phyloP scores from a whole-genome alignment of 768 basidiomycete species.

The Lactifluus echinatus region DNA sequence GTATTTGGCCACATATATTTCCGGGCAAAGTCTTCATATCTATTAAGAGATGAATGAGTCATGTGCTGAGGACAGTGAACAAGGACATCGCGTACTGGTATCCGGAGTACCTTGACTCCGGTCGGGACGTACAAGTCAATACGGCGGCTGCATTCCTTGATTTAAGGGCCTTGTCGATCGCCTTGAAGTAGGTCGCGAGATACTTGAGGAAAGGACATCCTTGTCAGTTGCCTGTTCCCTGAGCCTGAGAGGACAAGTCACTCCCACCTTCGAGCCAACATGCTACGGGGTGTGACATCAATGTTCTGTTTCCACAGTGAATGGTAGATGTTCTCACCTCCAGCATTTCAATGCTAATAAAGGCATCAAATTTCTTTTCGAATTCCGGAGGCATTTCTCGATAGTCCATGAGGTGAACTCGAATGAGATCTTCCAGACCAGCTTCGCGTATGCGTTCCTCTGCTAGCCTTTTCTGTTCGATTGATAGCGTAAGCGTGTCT shows the following conservation, averaged over 20 bases:
- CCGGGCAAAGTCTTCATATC: constrained; percentile 79
- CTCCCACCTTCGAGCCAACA: constrained; percentile 19
- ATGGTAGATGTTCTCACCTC: too few species aligned
- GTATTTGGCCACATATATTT: constrained; percentile 87
- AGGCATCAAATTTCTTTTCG: constrained; percentile 56
- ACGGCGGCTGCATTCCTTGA: constrained; percentile 52
- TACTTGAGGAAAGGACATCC: constrained; percentile 21
- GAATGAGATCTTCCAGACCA: constrained; percentile 60
- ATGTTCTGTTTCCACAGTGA: too few species aligned
- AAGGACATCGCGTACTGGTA: constrained; percentile 50
- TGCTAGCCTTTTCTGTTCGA: constrained; percentile 81
- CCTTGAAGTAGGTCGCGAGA: constrained; percentile 45
- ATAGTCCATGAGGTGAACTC: constrained; percentile 87
- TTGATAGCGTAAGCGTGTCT: constrained; percentile 80
- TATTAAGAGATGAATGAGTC: constrained; percentile 17
- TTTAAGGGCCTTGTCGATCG: constrained; percentile 40
- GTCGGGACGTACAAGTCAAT: constrained; percentile 47
- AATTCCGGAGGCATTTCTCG: constrained; percentile 78
- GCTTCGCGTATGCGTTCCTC: constrained; percentile 73
- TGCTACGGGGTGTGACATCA: constrained; percentile 14
- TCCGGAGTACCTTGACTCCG: constrained; percentile 42
- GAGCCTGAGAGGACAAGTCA: neutral
- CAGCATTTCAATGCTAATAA: constrained; percentile 59
- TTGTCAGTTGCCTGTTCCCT: neutral
- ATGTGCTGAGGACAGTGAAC: neutral